Conservation (phyloP, 345 rosid species). For the Cardamine occulta region DNA sequence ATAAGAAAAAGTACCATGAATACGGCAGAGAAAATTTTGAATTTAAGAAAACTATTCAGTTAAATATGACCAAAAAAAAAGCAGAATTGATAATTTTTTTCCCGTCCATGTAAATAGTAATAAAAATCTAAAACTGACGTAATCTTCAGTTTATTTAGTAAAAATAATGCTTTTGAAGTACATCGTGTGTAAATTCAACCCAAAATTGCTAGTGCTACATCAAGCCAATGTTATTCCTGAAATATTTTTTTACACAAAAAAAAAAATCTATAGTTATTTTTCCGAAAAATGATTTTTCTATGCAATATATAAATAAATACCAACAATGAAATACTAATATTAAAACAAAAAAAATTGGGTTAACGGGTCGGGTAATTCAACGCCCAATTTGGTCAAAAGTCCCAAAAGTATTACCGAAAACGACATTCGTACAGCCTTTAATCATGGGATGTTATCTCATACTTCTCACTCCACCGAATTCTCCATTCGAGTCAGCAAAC, state of each 20-base stretch:
- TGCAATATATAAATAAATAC: not conserved
- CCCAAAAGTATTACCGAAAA: slow-evolving; percentile 43
- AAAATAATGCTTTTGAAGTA: not conserved
- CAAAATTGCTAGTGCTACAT: not conserved
- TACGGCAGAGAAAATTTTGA: not conserved
- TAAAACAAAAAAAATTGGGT: slow-evolving; percentile 12
- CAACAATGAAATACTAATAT: not conserved
- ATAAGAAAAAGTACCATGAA: not conserved
- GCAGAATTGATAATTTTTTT: not conserved
- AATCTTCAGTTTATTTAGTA: not conserved
- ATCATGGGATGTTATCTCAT: slow-evolving; percentile 22
- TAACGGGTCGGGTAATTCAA: slow-evolving; percentile 48
- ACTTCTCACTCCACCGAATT: slow-evolving; percentile 35
- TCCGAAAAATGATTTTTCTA: not conserved
- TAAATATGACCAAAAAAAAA: not conserved
- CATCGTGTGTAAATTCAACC: not conserved
- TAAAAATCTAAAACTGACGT: not conserved
- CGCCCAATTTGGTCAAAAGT: slow-evolving; percentile 49
- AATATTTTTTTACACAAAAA: not conserved
- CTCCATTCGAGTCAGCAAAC: slow-evolving; percentile 19
- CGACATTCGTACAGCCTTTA: slow-evolving; percentile 47
- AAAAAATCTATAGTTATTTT: not conserved
- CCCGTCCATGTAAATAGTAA: not conserved
- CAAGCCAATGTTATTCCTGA: not conserved
- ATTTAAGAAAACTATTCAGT: not conserved